phyloP scores from a whole-genome alignment of 352 stramenopile species.

The Phytophthora agathidicida region DNA sequence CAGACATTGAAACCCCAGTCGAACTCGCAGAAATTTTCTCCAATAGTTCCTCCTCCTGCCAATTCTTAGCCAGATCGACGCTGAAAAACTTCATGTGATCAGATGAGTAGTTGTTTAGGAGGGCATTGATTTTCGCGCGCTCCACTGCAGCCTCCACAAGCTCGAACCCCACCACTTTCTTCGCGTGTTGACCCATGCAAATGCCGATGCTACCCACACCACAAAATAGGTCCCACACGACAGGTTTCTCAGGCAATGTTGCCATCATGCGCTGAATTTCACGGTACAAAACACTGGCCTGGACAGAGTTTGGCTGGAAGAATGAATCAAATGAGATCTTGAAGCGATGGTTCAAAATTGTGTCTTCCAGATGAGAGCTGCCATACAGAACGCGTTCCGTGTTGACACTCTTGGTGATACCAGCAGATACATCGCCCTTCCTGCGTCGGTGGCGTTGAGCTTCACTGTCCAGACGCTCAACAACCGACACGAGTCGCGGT shows the following conservation, averaged over 20 bases:
- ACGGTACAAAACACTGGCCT: constrained; percentile 62
- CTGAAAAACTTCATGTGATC: constrained; percentile 70
- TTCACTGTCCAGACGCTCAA: constrained; percentile 70
- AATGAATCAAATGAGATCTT: constrained; percentile 78
- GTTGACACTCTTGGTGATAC: background rate
- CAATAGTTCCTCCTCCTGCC: constrained; percentile 44
- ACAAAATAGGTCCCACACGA: constrained; percentile 85
- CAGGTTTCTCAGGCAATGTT: constrained; percentile 35
- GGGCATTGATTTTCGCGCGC: constrained; percentile 57
- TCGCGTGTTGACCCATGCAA: constrained; percentile 55
- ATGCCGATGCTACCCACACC: constrained; percentile 84
- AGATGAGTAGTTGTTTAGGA: constrained; percentile 59
- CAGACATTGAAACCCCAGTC: background rate
- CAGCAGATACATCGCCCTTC: background rate
- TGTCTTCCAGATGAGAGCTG: constrained; percentile 52
- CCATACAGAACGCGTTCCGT: constrained; percentile 51
- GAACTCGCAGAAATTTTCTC: constrained; percentile 28
- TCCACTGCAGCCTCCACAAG: constrained; percentile 65
- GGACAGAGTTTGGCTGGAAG: constrained; percentile 78
- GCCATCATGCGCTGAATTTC: constrained; percentile 53
- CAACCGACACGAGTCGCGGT: constrained; percentile 55
- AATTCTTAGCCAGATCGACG: constrained; percentile 63
- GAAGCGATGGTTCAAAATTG: constrained; percentile 65
- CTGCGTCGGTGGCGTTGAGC: constrained; percentile 47
- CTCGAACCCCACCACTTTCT: constrained; percentile 72